Conservation (phyloP, 176 grass and related monocot species). For the Rhynchospora tenuis region DNA sequence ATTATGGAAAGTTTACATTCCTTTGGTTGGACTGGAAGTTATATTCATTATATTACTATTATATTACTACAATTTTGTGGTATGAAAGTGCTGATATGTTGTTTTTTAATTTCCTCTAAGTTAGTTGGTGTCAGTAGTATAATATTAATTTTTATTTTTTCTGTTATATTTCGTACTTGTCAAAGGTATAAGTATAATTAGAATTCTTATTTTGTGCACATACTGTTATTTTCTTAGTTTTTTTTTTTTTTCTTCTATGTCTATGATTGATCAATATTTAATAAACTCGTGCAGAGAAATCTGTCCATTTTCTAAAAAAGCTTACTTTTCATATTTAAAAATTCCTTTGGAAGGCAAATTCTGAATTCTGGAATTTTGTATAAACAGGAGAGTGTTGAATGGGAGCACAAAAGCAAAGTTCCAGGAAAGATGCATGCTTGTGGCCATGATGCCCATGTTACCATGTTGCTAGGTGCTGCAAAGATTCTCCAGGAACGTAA, state of each 20-base stretch:
- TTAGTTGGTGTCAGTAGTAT: not conserved
- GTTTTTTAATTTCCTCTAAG: not conserved
- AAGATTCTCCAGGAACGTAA: slow-evolving; percentile 85
- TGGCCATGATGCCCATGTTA: slow-evolving; percentile 80
- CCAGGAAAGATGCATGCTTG: slow-evolving; percentile 97
- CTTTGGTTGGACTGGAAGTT: not conserved
- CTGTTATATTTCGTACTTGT: not conserved
- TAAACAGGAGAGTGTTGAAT: slow-evolving; percentile 87
- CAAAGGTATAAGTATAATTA: not conserved
- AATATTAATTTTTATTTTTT: not conserved
- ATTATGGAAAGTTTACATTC: not conserved
- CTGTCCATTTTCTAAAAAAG: not conserved
- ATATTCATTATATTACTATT: not conserved
- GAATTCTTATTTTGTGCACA: not conserved
- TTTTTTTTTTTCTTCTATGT: not conserved
- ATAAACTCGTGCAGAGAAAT: not conserved
- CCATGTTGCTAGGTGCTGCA: slow-evolving; percentile 91
- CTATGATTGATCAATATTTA: slow-evolving; percentile 1
- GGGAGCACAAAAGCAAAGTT: slow-evolving; percentile 96
- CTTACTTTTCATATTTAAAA: not conserved
- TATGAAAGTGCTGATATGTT: not conserved
- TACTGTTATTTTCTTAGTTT: not conserved
- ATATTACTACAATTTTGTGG: not conserved
- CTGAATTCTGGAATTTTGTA: slow-evolving; percentile 9
- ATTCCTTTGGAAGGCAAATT: slow-evolving; percentile 19